A percentile compares a stretch with the other conserved stretches of the same genome.
These are phyloP conservation scores for Claviceps pazoutovae DNA, from an alignment of 2,329 filamentous ascomycete genomes.

Conservation along the genomic window DNA sequence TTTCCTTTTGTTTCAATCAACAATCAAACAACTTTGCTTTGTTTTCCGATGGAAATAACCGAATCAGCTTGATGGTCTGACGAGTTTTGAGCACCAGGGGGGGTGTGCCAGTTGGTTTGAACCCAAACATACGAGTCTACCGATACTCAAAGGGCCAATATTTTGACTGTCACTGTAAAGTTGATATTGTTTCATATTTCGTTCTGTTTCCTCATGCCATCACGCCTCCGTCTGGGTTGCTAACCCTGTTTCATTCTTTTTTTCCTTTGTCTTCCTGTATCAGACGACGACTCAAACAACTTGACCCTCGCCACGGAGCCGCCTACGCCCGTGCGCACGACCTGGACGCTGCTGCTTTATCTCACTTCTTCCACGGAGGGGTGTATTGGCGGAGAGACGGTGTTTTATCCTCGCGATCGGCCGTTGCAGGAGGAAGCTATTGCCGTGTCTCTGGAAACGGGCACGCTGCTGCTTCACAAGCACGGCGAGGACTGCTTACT, in stretches of 20 bases:
- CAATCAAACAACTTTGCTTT: no score
- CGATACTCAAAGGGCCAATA: conserved; percentile 77
- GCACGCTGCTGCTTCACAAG: conserved; percentile 73
- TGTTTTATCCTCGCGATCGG: conserved; percentile 67
- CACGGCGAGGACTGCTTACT: conserved; percentile 83
- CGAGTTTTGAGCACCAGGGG: conserved; percentile 42
- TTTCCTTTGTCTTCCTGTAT: background rate
- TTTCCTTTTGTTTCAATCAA: background rate
- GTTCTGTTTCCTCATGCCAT: background rate
- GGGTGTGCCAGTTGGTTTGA: conserved; percentile 69
- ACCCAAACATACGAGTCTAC: conserved; percentile 80
- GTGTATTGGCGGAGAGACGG: conserved; percentile 76
- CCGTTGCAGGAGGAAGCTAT: conserved; percentile 48
- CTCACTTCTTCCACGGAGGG: conserved; percentile 62
- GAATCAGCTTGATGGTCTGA: background rate
- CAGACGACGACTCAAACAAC: conserved; percentile 78
- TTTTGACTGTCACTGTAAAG: conserved; percentile 69
- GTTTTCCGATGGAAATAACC: background rate
- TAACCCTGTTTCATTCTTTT: background rate
- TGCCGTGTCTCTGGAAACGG: conserved; percentile 62
- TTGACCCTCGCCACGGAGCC: conserved; percentile 37
- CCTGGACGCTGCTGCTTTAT: conserved; percentile 84
- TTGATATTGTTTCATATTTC: background rate
- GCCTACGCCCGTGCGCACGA: conserved; percentile 40
- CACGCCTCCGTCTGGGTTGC: no score